Base-by-base conservation (phyloP, 163 green algal genomes). In the Scenedesmus sp. region DNA sequence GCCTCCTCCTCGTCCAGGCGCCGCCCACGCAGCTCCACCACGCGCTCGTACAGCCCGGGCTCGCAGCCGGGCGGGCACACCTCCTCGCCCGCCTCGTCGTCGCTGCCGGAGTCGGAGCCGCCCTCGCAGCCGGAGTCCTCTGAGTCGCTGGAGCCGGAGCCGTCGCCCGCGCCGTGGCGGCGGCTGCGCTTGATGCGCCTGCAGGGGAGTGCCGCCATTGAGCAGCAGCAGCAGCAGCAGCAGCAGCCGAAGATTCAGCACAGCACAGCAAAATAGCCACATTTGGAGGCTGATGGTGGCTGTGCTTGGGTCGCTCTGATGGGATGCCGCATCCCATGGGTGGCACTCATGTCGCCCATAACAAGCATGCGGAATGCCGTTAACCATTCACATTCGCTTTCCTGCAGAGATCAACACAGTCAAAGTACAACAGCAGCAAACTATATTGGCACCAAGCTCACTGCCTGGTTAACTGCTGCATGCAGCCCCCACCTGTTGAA, bases 1-100 rank as follows among this genome's bases (percentile, higher is more conserved):
- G 95, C 88, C 46, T 97, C 96, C 87, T 98, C 96, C 90, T 97
- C 93, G 82, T 98, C 96, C 74, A 98, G 94, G 7, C 96, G 94
- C 81, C 93, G 91, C 93, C 97, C 96, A 9, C 96, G 93, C 88
- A 98, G 94, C 88, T 98, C 94, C 77, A 95, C 97, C 77, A 99
- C 96, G n/a, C 90, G 93, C 54, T 97, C 94, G 73, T 97, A 98
- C 82, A 98, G 93, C 52, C 86, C 91, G 74, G 97, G 94, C 54
- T 98, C 96, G 91, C 95, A 98, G 67, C 96, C 97, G 20, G 94
- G 90, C 4, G 95, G 96, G 91, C 95, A 97, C n/a, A 95, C 93
- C 84, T 98, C 95, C 8, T 94, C 95, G 23, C 92, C 95, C 2
- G 96, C 95, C 57, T 89, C 94, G 9, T 97, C 96, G 15, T 96